These are phyloP conservation scores for Wilcoxina mikolae DNA, from an alignment of 495 filamentous ascomycete species.

Conservation along the genomic window DNA sequence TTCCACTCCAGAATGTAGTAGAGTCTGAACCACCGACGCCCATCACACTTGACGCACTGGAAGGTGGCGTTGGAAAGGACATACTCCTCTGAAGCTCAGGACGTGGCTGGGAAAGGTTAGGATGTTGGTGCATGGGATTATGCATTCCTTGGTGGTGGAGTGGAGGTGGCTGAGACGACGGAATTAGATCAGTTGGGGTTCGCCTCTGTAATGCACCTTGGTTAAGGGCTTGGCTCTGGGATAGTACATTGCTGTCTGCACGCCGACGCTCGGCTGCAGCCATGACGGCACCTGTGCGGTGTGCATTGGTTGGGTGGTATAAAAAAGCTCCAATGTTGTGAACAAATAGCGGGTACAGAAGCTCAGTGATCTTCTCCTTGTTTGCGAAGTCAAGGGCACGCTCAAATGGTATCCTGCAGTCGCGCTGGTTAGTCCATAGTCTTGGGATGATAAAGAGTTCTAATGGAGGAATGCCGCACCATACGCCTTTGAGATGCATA, in stretches of 20 bases:
- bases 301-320: constrained; percentile 85
- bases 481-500: constrained; percentile 98
- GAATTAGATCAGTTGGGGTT: constrained; percentile 28
- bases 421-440: constrained; percentile 5
- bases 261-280: constrained; percentile 67
- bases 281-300: constrained; percentile 68
- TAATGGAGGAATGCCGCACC: constrained; percentile 44
- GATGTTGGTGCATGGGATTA: constrained; percentile 48
- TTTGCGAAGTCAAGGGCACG: constrained; percentile 94
- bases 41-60: constrained; percentile 82
- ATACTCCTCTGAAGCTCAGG: constrained; percentile 22
- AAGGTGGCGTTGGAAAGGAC: constrained; percentile 82
- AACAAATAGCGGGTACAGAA: constrained; percentile 89
- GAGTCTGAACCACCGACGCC: constrained; percentile 33
- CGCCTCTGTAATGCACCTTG: constrained; percentile 31
- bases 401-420: constrained; percentile 84
- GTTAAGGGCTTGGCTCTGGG: constrained; percentile 32
- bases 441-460: background rate
- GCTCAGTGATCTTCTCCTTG: constrained; percentile 97
- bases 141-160: constrained; percentile 72
- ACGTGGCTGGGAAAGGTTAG: constrained; percentile 28
- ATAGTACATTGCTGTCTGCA: constrained; percentile 37
- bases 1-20: constrained; percentile 20
- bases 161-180: constrained; percentile 53
- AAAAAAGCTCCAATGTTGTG: constrained; percentile 91